These are phyloP conservation scores for Suillus fuscotomentosus DNA, from an alignment of 768 basidiomycete genomes.

Conservation along the genomic window DNA sequence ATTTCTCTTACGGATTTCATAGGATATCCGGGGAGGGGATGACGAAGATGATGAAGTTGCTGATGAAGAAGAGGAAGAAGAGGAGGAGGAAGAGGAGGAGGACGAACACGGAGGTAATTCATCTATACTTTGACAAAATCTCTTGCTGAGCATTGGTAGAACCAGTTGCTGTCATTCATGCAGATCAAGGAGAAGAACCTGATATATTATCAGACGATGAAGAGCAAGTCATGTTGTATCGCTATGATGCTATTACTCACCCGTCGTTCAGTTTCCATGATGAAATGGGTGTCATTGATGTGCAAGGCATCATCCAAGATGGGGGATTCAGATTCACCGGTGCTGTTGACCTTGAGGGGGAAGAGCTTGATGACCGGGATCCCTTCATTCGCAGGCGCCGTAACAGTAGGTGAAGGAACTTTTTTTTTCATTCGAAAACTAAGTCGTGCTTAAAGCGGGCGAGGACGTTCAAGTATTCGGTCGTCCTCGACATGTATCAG, in stretches of 20 bases:
- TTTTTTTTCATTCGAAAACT: slow-evolving; percentile 4
- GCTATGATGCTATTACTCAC: slow-evolving; percentile 14
- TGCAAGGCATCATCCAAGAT: slow-evolving; percentile 36
- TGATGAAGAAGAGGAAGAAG: slow-evolving; percentile 52
- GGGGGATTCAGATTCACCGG: slow-evolving; percentile 57
- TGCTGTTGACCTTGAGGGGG: slow-evolving; percentile 45
- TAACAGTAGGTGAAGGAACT: slow-evolving; percentile 7
- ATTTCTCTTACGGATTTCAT: neutral
- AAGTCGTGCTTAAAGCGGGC: slow-evolving; percentile 32
- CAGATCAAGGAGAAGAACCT: slow-evolving; percentile 59
- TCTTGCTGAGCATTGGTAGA: slow-evolving; percentile 25
- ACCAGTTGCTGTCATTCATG: slow-evolving; percentile 59
- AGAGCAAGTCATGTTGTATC: slow-evolving; percentile 42
- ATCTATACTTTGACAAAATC: neutral
- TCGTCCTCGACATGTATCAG: slow-evolving; percentile 48
- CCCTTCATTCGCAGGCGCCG: slow-evolving; percentile 56
- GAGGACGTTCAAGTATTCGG: slow-evolving; percentile 67
- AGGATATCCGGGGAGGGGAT: slow-evolving; percentile 54
- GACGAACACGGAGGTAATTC: slow-evolving; percentile 38
- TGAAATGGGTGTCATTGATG: slow-evolving; percentile 39
- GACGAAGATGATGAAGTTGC: slow-evolving; percentile 37
- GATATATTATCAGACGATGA: slow-evolving; percentile 67
- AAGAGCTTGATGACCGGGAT: slow-evolving; percentile 43
- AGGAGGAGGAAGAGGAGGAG: slow-evolving; percentile 60
- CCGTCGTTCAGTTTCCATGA: slow-evolving; percentile 34